Percentiles rank a stretch among this genome's conserved stretches.
phyloP scores from a whole-genome alignment of 176 grass and related monocot genomes.

The Eleusine coracana region DNA sequence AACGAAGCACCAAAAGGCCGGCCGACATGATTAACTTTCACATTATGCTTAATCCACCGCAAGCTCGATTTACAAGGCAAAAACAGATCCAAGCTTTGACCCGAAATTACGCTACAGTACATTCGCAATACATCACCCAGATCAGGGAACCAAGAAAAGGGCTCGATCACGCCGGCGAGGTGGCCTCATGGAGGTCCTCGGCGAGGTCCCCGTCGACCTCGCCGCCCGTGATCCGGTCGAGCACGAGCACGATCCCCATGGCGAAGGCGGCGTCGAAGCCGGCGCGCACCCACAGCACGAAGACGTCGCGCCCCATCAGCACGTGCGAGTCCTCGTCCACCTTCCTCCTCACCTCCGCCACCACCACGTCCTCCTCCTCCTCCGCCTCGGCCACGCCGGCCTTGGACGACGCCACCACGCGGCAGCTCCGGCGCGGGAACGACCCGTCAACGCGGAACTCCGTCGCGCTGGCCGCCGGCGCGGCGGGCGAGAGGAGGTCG shows the following conservation, averaged over 20 bases:
- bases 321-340: conserved; percentile 80
- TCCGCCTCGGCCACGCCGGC: neutral
- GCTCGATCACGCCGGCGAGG: conserved; percentile 30
- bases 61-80: conserved; percentile 18
- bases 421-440: conserved; percentile 77
- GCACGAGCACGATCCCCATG: conserved; percentile 88
- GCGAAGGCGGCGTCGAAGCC: conserved; percentile 81
- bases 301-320: conserved; percentile 75
- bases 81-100: conserved; percentile 30
- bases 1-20: neutral
- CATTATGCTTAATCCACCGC: conserved; percentile 15
- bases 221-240: conserved; percentile 71
- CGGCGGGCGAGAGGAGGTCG: conserved; percentile 37
- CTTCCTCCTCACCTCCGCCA: conserved; percentile 81
- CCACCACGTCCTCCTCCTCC: conserved; percentile 41
- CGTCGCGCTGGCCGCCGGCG: neutral
- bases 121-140: neutral
- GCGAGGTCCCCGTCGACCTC: conserved; percentile 49
- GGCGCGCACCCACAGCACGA: conserved; percentile 67
- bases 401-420: conserved; percentile 44
- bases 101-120: neutral
- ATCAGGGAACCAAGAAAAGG: conserved; percentile 20
- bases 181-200: conserved; percentile 13
- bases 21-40: neutral
- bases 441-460: conserved; percentile 89